Conservation (phyloP, 805 yeast species). For the Zygoascus bituminiphila region DNA sequence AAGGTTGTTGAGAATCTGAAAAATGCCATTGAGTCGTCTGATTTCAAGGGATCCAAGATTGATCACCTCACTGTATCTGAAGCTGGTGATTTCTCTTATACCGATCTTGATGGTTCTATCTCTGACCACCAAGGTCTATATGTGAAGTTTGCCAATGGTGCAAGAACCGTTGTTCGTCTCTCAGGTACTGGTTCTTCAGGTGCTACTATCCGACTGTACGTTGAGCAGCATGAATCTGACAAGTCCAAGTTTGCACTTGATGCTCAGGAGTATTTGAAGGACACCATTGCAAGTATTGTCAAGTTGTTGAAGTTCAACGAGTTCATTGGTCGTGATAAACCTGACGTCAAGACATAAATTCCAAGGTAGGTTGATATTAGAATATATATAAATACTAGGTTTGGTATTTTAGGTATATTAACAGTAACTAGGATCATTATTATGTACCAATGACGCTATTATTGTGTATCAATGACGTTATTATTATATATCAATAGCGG, state of each 20-base stretch:
- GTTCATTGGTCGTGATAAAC: constrained; percentile 70
- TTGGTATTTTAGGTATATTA: too few species aligned
- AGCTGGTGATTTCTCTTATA: constrained; percentile 84
- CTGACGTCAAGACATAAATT: constrained; percentile 73
- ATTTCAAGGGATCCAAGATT: constrained; percentile 46
- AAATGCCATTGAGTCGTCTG: constrained; percentile 29
- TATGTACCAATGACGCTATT: too few species aligned
- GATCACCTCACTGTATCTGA: constrained; percentile 53
- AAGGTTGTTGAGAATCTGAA: constrained; percentile 52
- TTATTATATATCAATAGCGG: too few species aligned
- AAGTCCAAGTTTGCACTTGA: constrained; percentile 37
- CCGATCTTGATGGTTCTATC: constrained; percentile 90
- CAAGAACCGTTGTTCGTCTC: constrained; percentile 79
- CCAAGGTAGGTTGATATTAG: too few species aligned
- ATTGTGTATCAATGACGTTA: too few species aligned
- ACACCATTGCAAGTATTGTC: constrained; percentile 56
- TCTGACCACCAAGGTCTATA: constrained; percentile 82
- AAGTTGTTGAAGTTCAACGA: constrained; percentile 63
- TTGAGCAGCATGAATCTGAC: constrained; percentile 74
- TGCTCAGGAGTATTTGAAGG: constrained; percentile 61
- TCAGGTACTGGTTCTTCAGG: constrained; percentile 98
- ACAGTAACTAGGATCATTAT: too few species aligned
- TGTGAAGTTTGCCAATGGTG: constrained; percentile 71
- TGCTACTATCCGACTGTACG: constrained; percentile 87
- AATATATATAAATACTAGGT: too few species aligned